Conservation (phyloP, 495 filamentous ascomycete genomes). For the Xylaria sp. region DNA sequence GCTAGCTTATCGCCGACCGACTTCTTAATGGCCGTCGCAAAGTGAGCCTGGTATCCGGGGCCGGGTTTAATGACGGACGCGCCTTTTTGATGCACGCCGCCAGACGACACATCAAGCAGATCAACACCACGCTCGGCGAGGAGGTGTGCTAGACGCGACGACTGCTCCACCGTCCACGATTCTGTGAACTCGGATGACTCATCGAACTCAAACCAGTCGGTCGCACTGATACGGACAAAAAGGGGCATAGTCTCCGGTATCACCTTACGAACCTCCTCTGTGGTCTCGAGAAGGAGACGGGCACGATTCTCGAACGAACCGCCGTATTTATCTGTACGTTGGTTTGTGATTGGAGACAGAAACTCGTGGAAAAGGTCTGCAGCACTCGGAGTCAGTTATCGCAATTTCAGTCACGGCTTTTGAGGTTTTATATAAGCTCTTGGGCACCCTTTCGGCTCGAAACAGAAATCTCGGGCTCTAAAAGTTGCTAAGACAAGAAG, state of each 20-base stretch:
- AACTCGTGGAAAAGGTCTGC: constrained; percentile 63
- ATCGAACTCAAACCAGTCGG: constrained; percentile 67
- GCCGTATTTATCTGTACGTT: constrained; percentile 68
- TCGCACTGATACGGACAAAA: constrained; percentile 64
- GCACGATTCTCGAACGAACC: constrained; percentile 68
- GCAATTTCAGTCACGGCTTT: too few species aligned
- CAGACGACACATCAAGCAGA: constrained; percentile 68
- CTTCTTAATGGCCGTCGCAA: constrained; percentile 61
- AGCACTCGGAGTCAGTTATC: too few species aligned
- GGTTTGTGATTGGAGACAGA: constrained; percentile 61
- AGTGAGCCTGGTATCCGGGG: constrained; percentile 66
- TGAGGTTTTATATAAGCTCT: too few species aligned
- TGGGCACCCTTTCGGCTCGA: too few species aligned
- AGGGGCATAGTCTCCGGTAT: constrained; percentile 71
- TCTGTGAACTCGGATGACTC: constrained; percentile 40
- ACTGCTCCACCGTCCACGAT: constrained; percentile 62
- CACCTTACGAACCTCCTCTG: constrained; percentile 56
- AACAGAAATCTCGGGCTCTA: too few species aligned
- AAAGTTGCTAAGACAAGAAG: too few species aligned
- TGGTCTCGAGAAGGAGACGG: constrained; percentile 60
- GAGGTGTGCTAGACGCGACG: constrained; percentile 58
- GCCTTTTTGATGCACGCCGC: constrained; percentile 57
- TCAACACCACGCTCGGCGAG: constrained; percentile 65
- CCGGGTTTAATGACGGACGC: constrained; percentile 60
- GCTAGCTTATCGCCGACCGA: constrained; percentile 62